A percentile compares a stretch with the other conserved stretches of the same genome.
Conservation (phyloP, 108 stramenopile species). For the Cyclotella cryptica region DNA sequence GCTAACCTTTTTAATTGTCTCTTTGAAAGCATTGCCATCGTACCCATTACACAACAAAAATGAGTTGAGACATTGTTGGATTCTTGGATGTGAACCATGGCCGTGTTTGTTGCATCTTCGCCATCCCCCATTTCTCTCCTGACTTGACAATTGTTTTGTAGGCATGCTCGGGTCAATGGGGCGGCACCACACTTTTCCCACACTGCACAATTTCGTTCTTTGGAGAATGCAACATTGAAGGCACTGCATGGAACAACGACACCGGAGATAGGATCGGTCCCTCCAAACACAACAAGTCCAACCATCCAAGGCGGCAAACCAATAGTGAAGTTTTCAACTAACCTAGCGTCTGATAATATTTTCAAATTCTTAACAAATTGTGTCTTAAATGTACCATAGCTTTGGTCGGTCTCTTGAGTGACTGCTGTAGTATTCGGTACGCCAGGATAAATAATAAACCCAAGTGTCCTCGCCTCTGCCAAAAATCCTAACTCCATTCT, state of each 20-base stretch:
- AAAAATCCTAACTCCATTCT: not conserved
- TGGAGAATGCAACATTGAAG: too few species aligned
- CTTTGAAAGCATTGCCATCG: not conserved
- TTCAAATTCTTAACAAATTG: not conserved
- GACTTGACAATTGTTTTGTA: too few species aligned
- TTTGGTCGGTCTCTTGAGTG: not conserved
- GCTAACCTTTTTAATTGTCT: too few species aligned
- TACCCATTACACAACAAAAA: not conserved
- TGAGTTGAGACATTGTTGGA: too few species aligned
- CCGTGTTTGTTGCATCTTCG: not conserved
- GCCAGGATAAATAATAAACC: not conserved
- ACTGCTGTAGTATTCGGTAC: conserved; percentile 1
- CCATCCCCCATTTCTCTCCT: not conserved
- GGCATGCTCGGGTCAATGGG: too few species aligned
- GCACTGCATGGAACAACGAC: too few species aligned
- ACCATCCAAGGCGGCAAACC: not conserved
- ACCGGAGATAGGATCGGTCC: too few species aligned
- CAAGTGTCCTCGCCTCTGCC: not conserved
- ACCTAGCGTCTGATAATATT: not conserved
- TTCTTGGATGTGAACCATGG: not conserved
- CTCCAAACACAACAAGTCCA: too few species aligned
- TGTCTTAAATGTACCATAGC: not conserved
- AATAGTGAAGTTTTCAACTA: not conserved
- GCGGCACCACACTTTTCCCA: too few species aligned
- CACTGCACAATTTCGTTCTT: too few species aligned